phyloP scores from a whole-genome alignment of 1,284 basidiomycete species.

The Boletus sp. region DNA sequence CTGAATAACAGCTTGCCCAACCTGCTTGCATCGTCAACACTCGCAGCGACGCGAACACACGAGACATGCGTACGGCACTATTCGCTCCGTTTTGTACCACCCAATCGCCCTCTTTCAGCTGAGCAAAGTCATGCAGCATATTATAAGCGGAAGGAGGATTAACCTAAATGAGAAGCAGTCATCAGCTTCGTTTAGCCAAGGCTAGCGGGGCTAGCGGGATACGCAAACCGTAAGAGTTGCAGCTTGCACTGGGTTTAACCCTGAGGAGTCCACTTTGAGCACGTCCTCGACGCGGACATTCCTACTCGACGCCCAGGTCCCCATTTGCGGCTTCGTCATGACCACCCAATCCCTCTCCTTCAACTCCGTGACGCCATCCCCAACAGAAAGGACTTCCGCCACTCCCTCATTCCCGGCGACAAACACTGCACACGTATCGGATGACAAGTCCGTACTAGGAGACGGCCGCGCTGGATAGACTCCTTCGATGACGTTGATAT shows the following conservation, averaged over 20 bases:
- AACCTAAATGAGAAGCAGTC: conserved; percentile 46
- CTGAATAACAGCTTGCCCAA: conserved; percentile 79
- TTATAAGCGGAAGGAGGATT: conserved; percentile 83
- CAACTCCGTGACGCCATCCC: conserved; percentile 50
- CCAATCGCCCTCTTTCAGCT: conserved; percentile 66
- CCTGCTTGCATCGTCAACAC: conserved; percentile 38
- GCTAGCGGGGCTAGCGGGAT: not conserved
- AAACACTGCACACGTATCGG: conserved; percentile 43
- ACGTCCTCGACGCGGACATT: conserved; percentile 59
- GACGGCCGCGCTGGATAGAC: conserved; percentile 71
- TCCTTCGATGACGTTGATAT: conserved; percentile 80
- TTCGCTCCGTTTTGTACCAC: conserved; percentile 85
- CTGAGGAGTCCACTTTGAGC: conserved; percentile 53
- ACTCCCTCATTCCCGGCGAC: conserved; percentile 81
- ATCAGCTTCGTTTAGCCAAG: not conserved
- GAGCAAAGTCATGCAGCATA: conserved; percentile 72
- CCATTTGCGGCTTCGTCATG: conserved; percentile 64
- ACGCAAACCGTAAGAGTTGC: conserved; percentile 66
- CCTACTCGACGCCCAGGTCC: conserved; percentile 73
- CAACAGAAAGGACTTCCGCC: conserved; percentile 63
- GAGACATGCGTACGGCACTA: conserved; percentile 56
- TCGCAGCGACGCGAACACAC: not conserved
- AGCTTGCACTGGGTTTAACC: conserved; percentile 59
- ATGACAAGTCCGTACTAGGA: conserved; percentile 38
- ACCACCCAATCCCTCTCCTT: conserved; percentile 72